phyloP scores from a whole-genome alignment of 2,329 filamentous ascomycete genomes.

The Fusarium albidum region DNA sequence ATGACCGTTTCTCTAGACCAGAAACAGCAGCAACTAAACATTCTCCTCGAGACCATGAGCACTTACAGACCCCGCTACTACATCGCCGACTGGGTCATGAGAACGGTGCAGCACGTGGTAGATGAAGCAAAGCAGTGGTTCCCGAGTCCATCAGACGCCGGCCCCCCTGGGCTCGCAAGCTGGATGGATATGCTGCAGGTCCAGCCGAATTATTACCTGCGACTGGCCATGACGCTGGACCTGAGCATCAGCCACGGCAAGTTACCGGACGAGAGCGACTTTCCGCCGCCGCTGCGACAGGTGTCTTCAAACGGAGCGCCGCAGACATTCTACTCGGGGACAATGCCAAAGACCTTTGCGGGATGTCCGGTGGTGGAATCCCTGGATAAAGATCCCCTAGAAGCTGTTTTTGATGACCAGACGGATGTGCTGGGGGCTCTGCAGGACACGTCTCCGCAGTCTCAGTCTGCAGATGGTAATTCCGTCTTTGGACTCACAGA shows the following conservation, averaged over 20 bases:
- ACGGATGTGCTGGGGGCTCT: too few relatives aligned
- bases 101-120: constrained; percentile 32
- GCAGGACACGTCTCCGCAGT: too few relatives aligned
- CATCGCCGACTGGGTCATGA: constrained; percentile 37
- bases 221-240: constrained; percentile 35
- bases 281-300: constrained; percentile 28
- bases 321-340: too few relatives aligned
- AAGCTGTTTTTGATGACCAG: too few relatives aligned
- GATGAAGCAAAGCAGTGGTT: constrained; percentile 25
- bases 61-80: constrained; percentile 34
- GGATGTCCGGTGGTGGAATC: not conserved
- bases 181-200: constrained; percentile 33
- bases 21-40: constrained; percentile 34
- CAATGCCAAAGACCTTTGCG: not conserved
- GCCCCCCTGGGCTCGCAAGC: constrained; percentile 6
- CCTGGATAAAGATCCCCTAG: too few relatives aligned
- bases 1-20: not conserved
- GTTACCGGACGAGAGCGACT: constrained; percentile 36
- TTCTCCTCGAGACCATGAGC: constrained; percentile 35
- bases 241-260: constrained; percentile 38
- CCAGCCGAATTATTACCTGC: constrained; percentile 28
- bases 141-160: not conserved
- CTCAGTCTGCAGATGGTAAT: too few relatives aligned
- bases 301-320: not conserved
- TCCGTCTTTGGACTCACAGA: too few relatives aligned